Percentiles rank a stretch among this genome's conserved stretches.
Conservation (phyloP, 495 filamentous ascomycete genomes). For the Neurospora sp. region DNA sequence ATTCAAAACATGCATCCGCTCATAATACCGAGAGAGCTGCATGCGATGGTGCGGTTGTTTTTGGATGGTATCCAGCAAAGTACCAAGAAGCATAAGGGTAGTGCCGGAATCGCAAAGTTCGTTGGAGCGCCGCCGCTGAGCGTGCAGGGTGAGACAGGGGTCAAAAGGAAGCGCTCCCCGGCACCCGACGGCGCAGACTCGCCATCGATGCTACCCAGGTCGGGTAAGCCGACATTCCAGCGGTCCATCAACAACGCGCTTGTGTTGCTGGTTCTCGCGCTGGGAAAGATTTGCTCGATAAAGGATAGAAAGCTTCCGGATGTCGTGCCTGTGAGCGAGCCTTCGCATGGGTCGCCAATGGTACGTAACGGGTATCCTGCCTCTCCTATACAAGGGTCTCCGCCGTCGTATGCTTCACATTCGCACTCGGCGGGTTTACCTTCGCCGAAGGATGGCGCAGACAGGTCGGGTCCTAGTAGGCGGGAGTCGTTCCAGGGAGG, state of each 20-base stretch:
- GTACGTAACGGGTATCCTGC: constrained; percentile 36
- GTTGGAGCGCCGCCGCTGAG: constrained; percentile 7
- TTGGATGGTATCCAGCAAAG: constrained; percentile 30
- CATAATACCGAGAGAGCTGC: constrained; percentile 42
- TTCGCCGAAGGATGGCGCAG: constrained; percentile 38
- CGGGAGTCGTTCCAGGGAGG: constrained; percentile 34
- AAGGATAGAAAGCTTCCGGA: constrained; percentile 50
- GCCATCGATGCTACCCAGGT: constrained; percentile 19
- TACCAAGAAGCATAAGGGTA: constrained; percentile 13
- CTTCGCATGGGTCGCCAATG: constrained; percentile 32
- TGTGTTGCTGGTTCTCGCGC: constrained; percentile 69
- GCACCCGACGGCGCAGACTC: constrained; percentile 24
- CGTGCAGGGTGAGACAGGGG: constrained; percentile 26
- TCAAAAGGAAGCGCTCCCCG: constrained; percentile 52
- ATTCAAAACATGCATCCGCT: constrained; percentile 90
- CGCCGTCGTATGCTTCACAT: constrained; percentile 29
- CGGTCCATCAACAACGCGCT: constrained; percentile 64
- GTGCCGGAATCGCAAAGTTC: constrained; percentile 19
- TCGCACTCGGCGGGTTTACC: constrained; percentile 31
- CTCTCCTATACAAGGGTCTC: constrained; percentile 41
- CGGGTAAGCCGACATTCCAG: constrained; percentile 35
- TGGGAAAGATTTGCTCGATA: constrained; percentile 74
- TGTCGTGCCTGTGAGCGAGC: constrained; percentile 38
- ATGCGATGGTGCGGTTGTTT: constrained; percentile 41
- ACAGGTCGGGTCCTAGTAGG: constrained; percentile 30